phyloP scores from a whole-genome alignment of 129 eudicot genomes.

The Erigeron canadensis region DNA sequence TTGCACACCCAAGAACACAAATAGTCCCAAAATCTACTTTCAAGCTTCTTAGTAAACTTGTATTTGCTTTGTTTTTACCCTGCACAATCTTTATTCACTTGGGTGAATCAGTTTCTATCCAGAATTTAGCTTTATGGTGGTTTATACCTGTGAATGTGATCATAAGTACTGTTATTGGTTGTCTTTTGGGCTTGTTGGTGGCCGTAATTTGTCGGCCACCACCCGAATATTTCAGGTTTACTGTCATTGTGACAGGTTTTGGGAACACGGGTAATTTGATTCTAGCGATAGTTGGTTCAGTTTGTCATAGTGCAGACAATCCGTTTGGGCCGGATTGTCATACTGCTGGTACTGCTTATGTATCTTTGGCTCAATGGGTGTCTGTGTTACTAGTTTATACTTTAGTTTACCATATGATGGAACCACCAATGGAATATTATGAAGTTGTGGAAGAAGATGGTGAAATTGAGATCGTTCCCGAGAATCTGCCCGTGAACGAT shows the following conservation, averaged over 20 bases:
- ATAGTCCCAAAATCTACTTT: conserved; percentile 74
- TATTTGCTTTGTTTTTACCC: conserved; percentile 78
- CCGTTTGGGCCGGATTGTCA: conserved; percentile 58
- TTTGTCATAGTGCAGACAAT: conserved; percentile 54
- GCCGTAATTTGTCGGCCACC: conserved; percentile 75
- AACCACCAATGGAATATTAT: conserved; percentile 77
- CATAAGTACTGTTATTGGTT: conserved; percentile 62
- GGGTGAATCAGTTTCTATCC: conserved; percentile 59
- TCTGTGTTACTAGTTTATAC: conserved; percentile 74
- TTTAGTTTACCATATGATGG: conserved; percentile 94
- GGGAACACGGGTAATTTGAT: conserved; percentile 89
- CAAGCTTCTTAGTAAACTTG: conserved; percentile 88
- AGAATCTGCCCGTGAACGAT: conserved; percentile 36
- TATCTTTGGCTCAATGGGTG: conserved; percentile 82
- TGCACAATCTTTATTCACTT: conserved; percentile 75
- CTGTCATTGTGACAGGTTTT: conserved; percentile 69
- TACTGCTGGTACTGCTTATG: conserved; percentile 64
- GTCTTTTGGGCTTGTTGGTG: conserved; percentile 57
- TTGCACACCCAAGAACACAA: conserved; percentile 66
- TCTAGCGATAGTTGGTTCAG: conserved; percentile 66
- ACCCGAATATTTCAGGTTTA: conserved; percentile 71
- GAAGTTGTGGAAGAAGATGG: conserved; percentile 52
- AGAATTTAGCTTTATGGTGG: conserved; percentile 75
- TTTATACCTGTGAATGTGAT: conserved; percentile 78
- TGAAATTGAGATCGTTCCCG: conserved; percentile 55